phyloP scores from a whole-genome alignment of 2,329 filamentous ascomycete genomes.

The Parasarocladium wereldwijsianum region DNA sequence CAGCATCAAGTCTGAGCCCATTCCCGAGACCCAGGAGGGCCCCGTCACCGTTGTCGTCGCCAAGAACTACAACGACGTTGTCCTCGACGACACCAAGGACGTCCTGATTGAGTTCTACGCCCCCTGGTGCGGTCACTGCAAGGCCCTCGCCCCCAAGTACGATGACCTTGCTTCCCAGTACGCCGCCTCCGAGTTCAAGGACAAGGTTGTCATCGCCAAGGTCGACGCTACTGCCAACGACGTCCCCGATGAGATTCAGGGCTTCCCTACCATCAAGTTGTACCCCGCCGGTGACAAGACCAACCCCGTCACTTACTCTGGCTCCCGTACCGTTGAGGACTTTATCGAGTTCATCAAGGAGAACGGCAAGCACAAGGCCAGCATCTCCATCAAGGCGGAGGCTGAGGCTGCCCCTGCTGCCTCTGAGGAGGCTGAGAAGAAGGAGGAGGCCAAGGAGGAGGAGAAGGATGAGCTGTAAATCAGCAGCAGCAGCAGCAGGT shows the following conservation, averaged over 20 bases:
- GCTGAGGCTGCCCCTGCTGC: slow-evolving; percentile 40
- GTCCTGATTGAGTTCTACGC: slow-evolving; percentile 98
- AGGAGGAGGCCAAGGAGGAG: slow-evolving; percentile 30
- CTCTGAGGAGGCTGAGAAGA: slow-evolving; percentile 31
- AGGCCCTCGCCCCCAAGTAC: slow-evolving; percentile 91
- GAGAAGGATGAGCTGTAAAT: slow-evolving; percentile 59
- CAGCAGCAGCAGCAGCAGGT: too few relatives aligned
- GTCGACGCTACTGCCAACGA: slow-evolving; percentile 94
- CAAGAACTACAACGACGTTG: slow-evolving; percentile 82
- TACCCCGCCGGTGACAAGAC: slow-evolving; percentile 84
- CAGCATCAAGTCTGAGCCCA: slow-evolving; percentile 95
- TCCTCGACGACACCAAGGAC: slow-evolving; percentile 90
- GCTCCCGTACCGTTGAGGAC: slow-evolving; percentile 80
- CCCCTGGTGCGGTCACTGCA: slow-evolving; percentile 99
- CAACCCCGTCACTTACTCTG: slow-evolving; percentile 72
- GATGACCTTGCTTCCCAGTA: slow-evolving; percentile 77
- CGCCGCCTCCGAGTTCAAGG: slow-evolving; percentile 62
- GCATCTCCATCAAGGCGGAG: slow-evolving; percentile 42
- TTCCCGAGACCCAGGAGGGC: slow-evolving; percentile 86
- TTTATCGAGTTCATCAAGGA: slow-evolving; percentile 85
- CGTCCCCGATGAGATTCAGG: slow-evolving; percentile 88
- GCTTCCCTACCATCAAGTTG: slow-evolving; percentile 98
- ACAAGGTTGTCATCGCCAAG: slow-evolving; percentile 88
- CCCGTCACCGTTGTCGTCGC: slow-evolving; percentile 81
- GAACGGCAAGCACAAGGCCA: slow-evolving; percentile 80